Base-by-base conservation (phyloP, 2,329 filamentous ascomycete genomes). In the Talaromyces funiculosus region DNA sequence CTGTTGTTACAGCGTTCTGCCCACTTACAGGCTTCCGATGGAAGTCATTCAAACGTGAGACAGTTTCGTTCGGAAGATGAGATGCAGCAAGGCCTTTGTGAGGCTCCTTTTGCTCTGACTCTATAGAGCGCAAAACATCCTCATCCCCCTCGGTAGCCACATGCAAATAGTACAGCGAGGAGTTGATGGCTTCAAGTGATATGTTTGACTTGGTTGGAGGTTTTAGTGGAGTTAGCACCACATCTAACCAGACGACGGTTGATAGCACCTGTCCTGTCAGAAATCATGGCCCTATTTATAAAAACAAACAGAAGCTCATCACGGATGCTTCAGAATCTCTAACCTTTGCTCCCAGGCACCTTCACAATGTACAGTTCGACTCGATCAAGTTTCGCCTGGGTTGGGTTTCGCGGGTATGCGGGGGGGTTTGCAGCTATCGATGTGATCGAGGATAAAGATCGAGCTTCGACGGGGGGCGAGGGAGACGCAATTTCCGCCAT, bases 91-190 rank as follows among this genome's bases (percentile, higher is more conserved):
- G 49, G 12, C 14, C 62, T 33, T 58, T 38, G 18, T 35, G 42
- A 24, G 26, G 35, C 37, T 69, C 71, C 60, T 77, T 71, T 51
- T 72, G 66, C 62, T 77, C 74, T 53, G 73, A 68, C 64, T 75
- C 70, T 26, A 64, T 56, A 12, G 47, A 58, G 53, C 75, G 67
- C 16, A 77, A 68, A 22, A 79, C 63, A 47, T 67, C 68, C 26
- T 79, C 74, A 64, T 90, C 84, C 40, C 84, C 80, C 3, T 84
- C 83, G 1, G 82, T 80, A 62, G 90, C 84, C 40, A 95, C 83
- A 75, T 97, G 93, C 57, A 97, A 80, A 72, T 94, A 97, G 76
- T 97, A 99, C 4, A 99, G 82, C 14, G 89, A 96, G 68, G 86
- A 90, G 60, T 88, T 85, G 53, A 99, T 87, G 71, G 97, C 93